Base-by-base conservation (phyloP, 768 basidiomycete genomes). In the Hericium rajendrae region DNA sequence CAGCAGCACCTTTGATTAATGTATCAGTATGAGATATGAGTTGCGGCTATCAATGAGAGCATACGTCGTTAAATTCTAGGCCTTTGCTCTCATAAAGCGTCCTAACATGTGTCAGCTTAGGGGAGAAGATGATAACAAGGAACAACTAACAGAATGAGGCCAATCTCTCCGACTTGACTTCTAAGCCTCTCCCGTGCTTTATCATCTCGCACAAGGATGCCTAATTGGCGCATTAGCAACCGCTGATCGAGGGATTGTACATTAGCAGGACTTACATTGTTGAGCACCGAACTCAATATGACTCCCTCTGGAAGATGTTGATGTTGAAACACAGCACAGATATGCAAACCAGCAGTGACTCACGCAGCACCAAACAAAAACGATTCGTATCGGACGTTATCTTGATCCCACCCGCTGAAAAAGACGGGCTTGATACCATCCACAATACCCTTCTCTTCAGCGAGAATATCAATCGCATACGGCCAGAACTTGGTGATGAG, bases 171-270 rank as follows among this genome's bases (percentile, higher is more conserved):
- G 0, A 87, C 73, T 63, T 82, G 74, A n/a, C 70, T 61, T 50
- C 72, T 70, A 10, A 88, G 66, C 48, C 70, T 72, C 8, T 80
- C 65, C 22, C 73, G 69, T 1, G 84, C 81, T 8, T 65, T 67
- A 0, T 85, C 76, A 54, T 87, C 73, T 6, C 87, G 83, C 6
- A 89, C 87, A 2, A 89, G 70, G 32, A 89, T 85, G 58, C 84
- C 87, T 88, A 53, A 11, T 8, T 0, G 22, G n/a, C 1, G n/a
- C 1, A 6, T 8, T 28, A 11, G 26, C 37, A 10, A 18, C n/a
- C 80, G 58, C 80, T 86, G 8, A 87, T 64, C 13, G 87, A 70
- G 11, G 87, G 85, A 5, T 6, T 46, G 15, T 0, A 43, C n/a
- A 58, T 5, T 24, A 15, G 16, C 13, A 15, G 12, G 13, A 38